Conservation (phyloP, 805 yeast species). For the Metschnikowia chrysomelidarum region DNA sequence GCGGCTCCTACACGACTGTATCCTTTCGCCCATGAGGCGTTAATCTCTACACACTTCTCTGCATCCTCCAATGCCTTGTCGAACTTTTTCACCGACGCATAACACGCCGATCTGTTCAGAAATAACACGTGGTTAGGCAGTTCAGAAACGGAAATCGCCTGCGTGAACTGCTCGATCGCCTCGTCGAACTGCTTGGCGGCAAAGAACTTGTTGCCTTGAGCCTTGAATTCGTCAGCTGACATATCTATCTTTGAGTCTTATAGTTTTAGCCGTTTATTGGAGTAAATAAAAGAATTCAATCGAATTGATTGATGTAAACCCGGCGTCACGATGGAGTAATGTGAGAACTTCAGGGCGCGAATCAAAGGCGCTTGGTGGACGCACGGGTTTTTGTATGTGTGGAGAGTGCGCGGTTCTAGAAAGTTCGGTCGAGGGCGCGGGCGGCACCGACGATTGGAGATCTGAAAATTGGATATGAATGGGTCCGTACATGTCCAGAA, state of each 20-base stretch:
- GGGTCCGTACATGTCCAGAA: too few relatives aligned
- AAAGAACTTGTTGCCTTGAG: constrained; percentile 92
- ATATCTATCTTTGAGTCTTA: too few relatives aligned
- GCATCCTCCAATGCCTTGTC: constrained; percentile 81
- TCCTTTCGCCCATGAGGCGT: constrained; percentile 93
- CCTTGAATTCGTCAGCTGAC: constrained; percentile 78
- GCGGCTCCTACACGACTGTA: constrained; percentile 94
- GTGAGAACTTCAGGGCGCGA: too few relatives aligned
- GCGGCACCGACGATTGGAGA: too few relatives aligned
- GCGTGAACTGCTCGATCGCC: constrained; percentile 78
- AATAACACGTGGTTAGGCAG: constrained; percentile 87
- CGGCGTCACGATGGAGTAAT: too few relatives aligned
- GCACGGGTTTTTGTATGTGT: too few relatives aligned
- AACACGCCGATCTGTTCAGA: constrained; percentile 92
- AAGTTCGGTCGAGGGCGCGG: too few relatives aligned
- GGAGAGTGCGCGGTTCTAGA: too few relatives aligned
- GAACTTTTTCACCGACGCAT: constrained; percentile 76
- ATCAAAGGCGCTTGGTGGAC: too few relatives aligned
- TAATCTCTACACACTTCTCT: constrained; percentile 73
- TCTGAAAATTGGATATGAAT: too few relatives aligned
- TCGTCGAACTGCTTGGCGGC: constrained; percentile 77
- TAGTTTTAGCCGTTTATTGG: neutral
- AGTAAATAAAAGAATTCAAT: neutral
- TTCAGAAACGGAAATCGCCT: constrained; percentile 82
- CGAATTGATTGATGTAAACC: neutral